These are phyloP conservation scores for Pseudogymnoascus sp. DNA, from an alignment of 2,329 filamentous ascomycete species.

Conservation along the genomic window DNA sequence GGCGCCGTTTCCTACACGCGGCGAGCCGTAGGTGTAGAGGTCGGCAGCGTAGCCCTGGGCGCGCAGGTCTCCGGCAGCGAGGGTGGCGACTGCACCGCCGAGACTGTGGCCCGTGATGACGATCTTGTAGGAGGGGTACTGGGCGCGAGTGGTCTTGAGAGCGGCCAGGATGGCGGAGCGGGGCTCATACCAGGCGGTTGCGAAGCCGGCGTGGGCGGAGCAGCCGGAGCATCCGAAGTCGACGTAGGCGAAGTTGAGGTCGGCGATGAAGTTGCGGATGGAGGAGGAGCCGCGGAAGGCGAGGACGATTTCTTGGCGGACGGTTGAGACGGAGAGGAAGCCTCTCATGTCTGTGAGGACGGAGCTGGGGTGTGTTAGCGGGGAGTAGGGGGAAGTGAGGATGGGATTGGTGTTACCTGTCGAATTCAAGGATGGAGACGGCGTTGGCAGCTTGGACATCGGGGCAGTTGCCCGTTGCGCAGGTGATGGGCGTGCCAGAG, in stretches of 20 bases:
- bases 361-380: conserved; percentile 28
- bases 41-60: conserved; percentile 39
- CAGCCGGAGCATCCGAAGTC: conserved; percentile 20
- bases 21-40: conserved; percentile 59
- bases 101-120: conserved; percentile 60
- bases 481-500: conserved; percentile 15
- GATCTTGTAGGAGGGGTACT: conserved; percentile 44
- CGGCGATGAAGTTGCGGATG: conserved; percentile 14
- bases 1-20: conserved; percentile 51
- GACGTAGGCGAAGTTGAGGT: conserved; percentile 14
- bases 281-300: conserved; percentile 46
- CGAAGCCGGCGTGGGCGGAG: conserved; percentile 49
- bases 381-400: neutral
- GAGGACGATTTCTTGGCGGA: conserved; percentile 46
- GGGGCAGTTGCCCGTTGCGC: conserved; percentile 18
- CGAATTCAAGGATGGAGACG: conserved; percentile 15
- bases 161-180: conserved; percentile 32
- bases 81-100: conserved; percentile 53
- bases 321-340: conserved; percentile 42
- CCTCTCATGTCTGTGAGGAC: conserved; percentile 37
- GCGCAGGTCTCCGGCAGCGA: conserved; percentile 50
- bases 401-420: conserved; percentile 13
- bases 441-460: conserved; percentile 15
- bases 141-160: conserved; percentile 27
- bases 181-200: conserved; percentile 48